Evolutionary conservation across 2,329 filamentous ascomycete genomes (phyloP), one percentile per base, ranked within the genome.

Genomic region (Botrytis medusae): DNA sequence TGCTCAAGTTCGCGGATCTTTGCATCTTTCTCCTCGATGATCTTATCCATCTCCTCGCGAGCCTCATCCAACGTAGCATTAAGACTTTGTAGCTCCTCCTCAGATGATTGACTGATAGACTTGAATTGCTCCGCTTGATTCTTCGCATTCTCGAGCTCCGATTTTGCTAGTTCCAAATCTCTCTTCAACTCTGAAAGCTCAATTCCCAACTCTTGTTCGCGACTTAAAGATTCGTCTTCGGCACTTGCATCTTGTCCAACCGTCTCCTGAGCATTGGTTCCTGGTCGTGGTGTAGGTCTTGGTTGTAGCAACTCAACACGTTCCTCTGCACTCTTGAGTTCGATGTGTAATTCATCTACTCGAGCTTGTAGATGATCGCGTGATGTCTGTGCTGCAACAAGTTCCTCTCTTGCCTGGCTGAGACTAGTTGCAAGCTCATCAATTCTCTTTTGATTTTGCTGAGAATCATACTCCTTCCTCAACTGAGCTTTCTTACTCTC

Each of bases 311-410:
- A 89, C 77, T 93, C 91, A 9, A 93, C 87, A 69, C 94, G 92
- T 82, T 98, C 96, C 81, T 98, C 94, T 0, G 95, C 94, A 79
- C 92, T 94, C 77, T 92, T 92, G 40, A 98, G 86, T 81, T 98
- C 94, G 73, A 97, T 92, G 40, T 91, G 92, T 72, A 99, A 84
- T 83, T 98, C 95, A 77, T 97, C 93, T 4, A 97, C 93, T 73
- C 95, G 89, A 48, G 91, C 89, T 81, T 98, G 95, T 2, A 99
- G 86, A 81, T 98, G 93, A 81, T 98, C 95, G 65, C 92, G 90
- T 64, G 90, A 93, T 1, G 95, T 97, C 85, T 97, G 97, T 37
- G 91, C 90, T 40, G 91, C 91, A 63, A 96, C 90, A 69, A 97
- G 88, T 78, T 98, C 94, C 82, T 98, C 95, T 62, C 95, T 93